A percentile compares a stretch with the other conserved stretches of the same genome.
These are phyloP conservation scores for Suillus luteus DNA, from an alignment of 768 basidiomycete genomes.

Conservation along the genomic window DNA sequence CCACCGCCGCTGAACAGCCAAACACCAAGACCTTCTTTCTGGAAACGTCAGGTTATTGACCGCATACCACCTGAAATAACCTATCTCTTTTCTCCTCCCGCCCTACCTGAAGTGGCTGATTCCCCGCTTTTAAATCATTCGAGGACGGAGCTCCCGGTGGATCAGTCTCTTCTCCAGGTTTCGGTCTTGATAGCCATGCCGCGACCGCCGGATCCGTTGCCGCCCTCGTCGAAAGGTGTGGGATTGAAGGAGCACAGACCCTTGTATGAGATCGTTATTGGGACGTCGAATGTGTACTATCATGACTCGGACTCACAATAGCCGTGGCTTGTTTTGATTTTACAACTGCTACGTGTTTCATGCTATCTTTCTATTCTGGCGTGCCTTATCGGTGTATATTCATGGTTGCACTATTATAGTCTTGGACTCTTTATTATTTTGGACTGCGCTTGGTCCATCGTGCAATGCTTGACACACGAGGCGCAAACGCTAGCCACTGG, in stretches of 20 bases:
- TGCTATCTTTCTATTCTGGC: slow-evolving; percentile 13
- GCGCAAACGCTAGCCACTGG: background rate
- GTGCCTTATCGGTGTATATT: slow-evolving; percentile 11
- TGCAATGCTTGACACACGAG: background rate
- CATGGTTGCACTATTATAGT: slow-evolving; percentile 9
- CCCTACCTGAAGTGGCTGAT: background rate
- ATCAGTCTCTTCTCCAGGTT: slow-evolving; percentile 29
- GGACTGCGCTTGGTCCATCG: background rate
- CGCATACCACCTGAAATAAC: slow-evolving; percentile 28
- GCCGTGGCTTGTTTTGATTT: slow-evolving; percentile 9
- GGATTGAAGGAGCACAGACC: background rate
- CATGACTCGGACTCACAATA: slow-evolving; percentile 18
- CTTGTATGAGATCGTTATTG: slow-evolving; percentile 29
- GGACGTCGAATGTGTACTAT: slow-evolving; percentile 26
- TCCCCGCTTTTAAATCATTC: background rate
- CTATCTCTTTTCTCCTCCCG: slow-evolving; percentile 28
- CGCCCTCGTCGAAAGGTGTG: slow-evolving; percentile 1
- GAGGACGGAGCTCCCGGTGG: slow-evolving; percentile 10
- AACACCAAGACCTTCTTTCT: slow-evolving; percentile 18
- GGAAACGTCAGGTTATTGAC: slow-evolving; percentile 23
- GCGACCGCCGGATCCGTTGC: slow-evolving; percentile 10
- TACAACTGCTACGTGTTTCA: slow-evolving; percentile 17
- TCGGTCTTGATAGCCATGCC: slow-evolving; percentile 34
- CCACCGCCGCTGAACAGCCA: slow-evolving; percentile 8
- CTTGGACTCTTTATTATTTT: slow-evolving; percentile 8